A percentile compares a stretch with the other conserved stretches of the same genome.
Evolutionary conservation across 257 asterid species (phyloP).

Genomic region (Solanum medicagineum): DNA sequence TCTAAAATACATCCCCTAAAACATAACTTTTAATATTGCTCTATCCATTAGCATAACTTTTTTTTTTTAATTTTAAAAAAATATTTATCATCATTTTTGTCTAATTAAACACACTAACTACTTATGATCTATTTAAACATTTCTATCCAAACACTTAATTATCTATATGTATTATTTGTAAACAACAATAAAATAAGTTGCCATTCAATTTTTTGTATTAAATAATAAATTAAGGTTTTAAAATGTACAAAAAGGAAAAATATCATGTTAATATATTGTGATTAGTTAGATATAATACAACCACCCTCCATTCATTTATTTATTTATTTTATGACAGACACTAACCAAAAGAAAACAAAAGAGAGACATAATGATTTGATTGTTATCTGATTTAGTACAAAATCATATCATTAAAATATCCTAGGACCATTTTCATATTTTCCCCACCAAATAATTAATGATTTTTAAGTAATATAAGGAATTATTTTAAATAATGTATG

Average conservation of each 20-base stretch:
- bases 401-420: constrained; percentile 10
- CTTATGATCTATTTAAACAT: no score
- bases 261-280: background rate
- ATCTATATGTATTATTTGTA: background rate
- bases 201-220: background rate
- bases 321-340: background rate
- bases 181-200: background rate
- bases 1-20: no score
- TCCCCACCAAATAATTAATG: background rate
- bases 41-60: no score
- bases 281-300: background rate
- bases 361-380: constrained; percentile 15
- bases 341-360: background rate
- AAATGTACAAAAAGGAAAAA: background rate
- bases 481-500: no score
- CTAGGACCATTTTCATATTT: background rate
- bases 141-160: no score
- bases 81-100: no score
- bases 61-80: no score
- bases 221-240: background rate
- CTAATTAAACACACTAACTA: no score
- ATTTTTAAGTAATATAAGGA: background rate
- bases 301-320: background rate
- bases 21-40: no score
- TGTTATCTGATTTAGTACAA: constrained; percentile 5